Base-by-base conservation (phyloP, 768 basidiomycete species). In the Saitozyma sp. region DNA sequence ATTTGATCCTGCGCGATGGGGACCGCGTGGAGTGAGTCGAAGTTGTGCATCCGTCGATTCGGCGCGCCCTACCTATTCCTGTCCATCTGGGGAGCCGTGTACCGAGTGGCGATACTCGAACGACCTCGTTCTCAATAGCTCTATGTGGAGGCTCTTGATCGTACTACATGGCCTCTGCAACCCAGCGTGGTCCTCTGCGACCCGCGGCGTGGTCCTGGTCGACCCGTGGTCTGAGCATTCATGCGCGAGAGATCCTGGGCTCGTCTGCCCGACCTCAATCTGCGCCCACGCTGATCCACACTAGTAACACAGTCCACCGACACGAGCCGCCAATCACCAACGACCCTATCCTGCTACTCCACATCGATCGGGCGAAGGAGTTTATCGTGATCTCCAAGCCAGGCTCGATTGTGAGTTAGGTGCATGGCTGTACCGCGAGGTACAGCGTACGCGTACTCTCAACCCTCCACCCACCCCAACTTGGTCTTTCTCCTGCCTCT, bases 361-460 rank as follows among this genome's bases (percentile, higher is more conserved):
- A 87, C 55, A 86, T 88, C 61, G 92, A 97, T 75, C 83, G 82
- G 13, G 86, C 90, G 67, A 86, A 88, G 20, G 85, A 88, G 65
- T 92, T 95, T 64, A 86, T 98, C 42, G 89, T 97, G 13, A 89
- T 99, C 38, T 89, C 97, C 74, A 99, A 99, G 83, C 95, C 95
- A 3, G 95, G 95, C 41, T 90, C 90, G 76, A 91, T 97, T 75
- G 94, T 96, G 78, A 80, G 93, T 86, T 67, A 38, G n/a, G n/a
- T n/a, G n/a, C 50, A 13, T 50, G 40, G 38, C 57, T 45, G 20
- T 43, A 57, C 53, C 46, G 43, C 58, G 13, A 40, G n/a, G 39
- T 16, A 5, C 46, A 16, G 14, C 29, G 29, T 29, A 29, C 29
- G 29, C 29, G 29, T 29, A 29, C 29, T 2, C 29, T 2, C 8